Evolutionary conservation across 768 basidiomycete genomes (phyloP).

Genomic region (Sutorius australiensis): DNA sequence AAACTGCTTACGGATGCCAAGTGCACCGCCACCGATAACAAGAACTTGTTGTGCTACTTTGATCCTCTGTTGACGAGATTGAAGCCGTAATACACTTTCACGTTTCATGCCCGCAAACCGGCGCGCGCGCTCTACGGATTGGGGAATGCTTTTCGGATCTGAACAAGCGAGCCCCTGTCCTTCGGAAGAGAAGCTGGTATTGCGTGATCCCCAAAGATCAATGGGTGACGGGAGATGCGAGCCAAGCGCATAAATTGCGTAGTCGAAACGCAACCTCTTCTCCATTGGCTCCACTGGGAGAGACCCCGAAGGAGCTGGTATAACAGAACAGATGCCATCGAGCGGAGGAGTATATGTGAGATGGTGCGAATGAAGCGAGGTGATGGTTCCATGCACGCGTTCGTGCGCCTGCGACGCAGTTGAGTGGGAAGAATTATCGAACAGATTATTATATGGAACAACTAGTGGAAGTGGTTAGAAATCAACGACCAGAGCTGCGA

Average conservation of each 20-base stretch:
- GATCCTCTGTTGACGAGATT: conserved; percentile 46
- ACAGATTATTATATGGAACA: conserved; percentile 53
- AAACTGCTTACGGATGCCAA: conserved; percentile 57
- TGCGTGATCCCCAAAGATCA: conserved; percentile 44
- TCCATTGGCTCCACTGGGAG: not conserved
- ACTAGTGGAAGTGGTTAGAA: conserved; percentile 28
- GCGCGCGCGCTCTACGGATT: not conserved
- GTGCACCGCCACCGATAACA: conserved; percentile 68
- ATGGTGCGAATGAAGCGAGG: conserved; percentile 35
- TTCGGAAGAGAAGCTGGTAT: not conserved
- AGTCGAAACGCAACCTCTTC: conserved; percentile 46
- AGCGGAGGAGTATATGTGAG: conserved; percentile 28
- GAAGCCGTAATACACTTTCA: conserved; percentile 50
- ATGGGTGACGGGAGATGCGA: conserved; percentile 53
- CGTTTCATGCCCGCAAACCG: conserved; percentile 42
- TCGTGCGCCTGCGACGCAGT: conserved; percentile 20
- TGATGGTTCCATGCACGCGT: conserved; percentile 45
- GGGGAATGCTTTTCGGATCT: not conserved
- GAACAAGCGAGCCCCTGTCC: not conserved
- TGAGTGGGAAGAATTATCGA: conserved; percentile 25
- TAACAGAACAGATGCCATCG: not conserved
- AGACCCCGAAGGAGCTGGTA: not conserved
- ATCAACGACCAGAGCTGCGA: no score
- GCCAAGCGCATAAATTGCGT: conserved; percentile 58
- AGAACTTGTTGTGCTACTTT: conserved; percentile 48